A percentile compares a stretch with the other conserved stretches of the same genome.
These are phyloP conservation scores for Tolypocladium tropicale DNA, from an alignment of 2,329 filamentous ascomycete genomes.

Conservation along the genomic window DNA sequence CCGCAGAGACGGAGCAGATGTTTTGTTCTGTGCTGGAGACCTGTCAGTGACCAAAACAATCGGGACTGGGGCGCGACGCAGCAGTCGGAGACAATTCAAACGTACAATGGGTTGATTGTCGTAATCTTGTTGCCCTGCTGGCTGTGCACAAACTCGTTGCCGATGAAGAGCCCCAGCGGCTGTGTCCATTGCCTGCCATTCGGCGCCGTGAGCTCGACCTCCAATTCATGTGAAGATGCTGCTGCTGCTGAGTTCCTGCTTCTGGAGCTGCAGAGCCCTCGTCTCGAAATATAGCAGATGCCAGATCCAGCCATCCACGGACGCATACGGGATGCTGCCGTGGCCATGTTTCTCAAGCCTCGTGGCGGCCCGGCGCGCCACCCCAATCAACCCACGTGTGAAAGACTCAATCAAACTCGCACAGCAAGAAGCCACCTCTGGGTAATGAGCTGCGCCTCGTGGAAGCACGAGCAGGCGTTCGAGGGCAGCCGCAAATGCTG, in stretches of 20 bases:
- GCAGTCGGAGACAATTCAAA: background rate
- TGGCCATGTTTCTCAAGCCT: background rate
- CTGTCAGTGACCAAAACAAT: background rate
- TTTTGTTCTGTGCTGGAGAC: constrained; percentile 14
- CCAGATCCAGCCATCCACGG: background rate
- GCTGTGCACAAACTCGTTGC: constrained; percentile 62
- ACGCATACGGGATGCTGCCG: background rate
- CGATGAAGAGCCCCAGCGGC: constrained; percentile 64
- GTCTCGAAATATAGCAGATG: too few species aligned
- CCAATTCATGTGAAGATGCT: background rate
- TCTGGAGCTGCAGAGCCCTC: background rate
- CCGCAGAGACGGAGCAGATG: constrained; percentile 22
- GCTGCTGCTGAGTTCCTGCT: background rate
- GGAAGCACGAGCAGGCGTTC: background rate
- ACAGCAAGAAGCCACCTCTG: background rate
- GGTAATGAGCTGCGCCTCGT: background rate
- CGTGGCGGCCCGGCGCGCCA: too few species aligned
- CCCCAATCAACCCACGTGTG: too few species aligned
- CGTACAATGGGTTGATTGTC: constrained; percentile 44
- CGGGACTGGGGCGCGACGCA: background rate
- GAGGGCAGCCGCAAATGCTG: background rate
- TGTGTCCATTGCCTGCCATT: constrained; percentile 23
- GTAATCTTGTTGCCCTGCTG: constrained; percentile 44
- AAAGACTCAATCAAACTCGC: background rate
- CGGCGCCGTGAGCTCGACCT: background rate